These are phyloP conservation scores for button mushroom (Agaricus bisporus) DNA, from an alignment of 768 basidiomycete genomes.

Conservation along the genomic window DNA sequence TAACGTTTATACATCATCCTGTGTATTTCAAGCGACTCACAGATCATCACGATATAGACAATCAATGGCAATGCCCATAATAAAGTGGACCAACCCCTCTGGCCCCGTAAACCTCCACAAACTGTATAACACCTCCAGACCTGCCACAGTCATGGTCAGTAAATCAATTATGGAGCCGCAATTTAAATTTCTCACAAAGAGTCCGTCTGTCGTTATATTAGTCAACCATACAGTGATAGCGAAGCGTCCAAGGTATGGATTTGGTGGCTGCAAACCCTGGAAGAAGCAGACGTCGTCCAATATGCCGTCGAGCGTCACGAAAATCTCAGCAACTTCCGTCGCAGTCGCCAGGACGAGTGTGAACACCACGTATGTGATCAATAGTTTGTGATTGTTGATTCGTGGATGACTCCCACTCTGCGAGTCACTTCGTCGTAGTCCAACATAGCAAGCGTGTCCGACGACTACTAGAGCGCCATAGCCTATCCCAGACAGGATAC, in stretches of 20 bases:
- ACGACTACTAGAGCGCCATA: neutral
- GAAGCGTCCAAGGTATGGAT: neutral
- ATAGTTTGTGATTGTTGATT: neutral
- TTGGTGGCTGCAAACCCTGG: neutral
- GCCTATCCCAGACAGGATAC: neutral
- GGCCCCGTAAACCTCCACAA: neutral
- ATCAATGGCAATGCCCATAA: neutral
- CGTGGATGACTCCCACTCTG: neutral
- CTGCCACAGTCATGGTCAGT: neutral
- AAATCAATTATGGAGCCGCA: neutral
- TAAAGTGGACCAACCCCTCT: neutral
- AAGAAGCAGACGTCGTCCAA: neutral
- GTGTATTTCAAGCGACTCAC: neutral
- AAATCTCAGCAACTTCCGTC: neutral
- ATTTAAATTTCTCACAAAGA: neutral
- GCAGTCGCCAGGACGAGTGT: neutral
- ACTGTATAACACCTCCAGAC: conserved; percentile 1
- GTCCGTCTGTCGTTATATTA: neutral
- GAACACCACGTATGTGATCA: neutral
- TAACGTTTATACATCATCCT: neutral
- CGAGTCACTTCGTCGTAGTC: neutral
- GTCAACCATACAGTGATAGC: neutral
- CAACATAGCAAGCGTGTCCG: neutral
- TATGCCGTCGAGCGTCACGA: neutral
- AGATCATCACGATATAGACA: neutral